Evolutionary conservation across 805 yeast species (phyloP), one percentile per base, ranked within the genome.

Genomic region (Ogataea saltuana): DNA sequence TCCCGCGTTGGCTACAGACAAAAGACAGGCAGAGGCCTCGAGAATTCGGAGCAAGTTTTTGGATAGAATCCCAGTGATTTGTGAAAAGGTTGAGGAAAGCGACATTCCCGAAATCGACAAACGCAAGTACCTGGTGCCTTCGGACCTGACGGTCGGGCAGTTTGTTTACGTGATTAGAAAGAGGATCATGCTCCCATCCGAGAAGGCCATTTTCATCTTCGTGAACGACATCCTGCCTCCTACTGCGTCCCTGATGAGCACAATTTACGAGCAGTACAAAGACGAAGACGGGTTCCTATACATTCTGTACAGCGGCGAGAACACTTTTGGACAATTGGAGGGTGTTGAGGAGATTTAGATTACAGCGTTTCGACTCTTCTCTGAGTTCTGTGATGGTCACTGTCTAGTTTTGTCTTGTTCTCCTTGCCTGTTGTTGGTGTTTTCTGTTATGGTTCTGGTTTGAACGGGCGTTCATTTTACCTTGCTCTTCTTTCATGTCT

Each of bases 231-330:
- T 93, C 44, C 76, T 93, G 55, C 99, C 99, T 9, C 98, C 98
- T 35, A 93, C 99, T 3, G 97, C 98, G 16, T 96, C 98, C 13
- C 77, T 93, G 54, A 88, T 93, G 93, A 85, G 95, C 57, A 78
- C 93, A 18, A 85, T 93, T 51, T 93, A 93, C 63, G 95, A 90
- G 59, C 97, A 93, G 67, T 96, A 93, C 69, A 89, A 89, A 70
- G 99, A 93, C 63, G 91, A 91, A 61, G 99, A 93, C 65, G 99
- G 99, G 27, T 93, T 93, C 68, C 79, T 93, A 61, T 93, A 93
- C 69, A 91, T 93, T 52, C 80, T 95, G 51, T 91, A 91, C 71
- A 87, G 97, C 6, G 98, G 99, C 37, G 99, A 93, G 69, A 93
- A 93, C 70, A 93, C 99, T 6, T 93, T 93, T 71, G 99, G 99